Conservation (phyloP, 371 early-diverging fungal genomes). For the Choanephora cucurbitarum region DNA sequence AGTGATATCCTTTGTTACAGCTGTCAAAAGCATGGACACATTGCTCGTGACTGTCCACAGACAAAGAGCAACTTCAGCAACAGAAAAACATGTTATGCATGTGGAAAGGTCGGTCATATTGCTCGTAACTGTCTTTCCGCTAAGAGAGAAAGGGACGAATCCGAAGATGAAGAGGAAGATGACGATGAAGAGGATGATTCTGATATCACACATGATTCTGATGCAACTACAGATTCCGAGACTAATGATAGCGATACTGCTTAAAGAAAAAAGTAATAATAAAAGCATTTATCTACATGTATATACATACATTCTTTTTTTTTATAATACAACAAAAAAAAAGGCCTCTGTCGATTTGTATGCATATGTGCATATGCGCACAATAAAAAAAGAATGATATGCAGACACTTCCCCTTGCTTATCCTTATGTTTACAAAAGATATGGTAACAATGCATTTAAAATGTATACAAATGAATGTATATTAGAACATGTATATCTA, state of each 20-base stretch:
- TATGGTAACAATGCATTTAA: too few species aligned
- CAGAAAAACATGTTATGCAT: slow-evolving; percentile 54
- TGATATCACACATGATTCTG: neutral
- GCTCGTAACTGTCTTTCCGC: slow-evolving; percentile 48
- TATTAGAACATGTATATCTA: too few species aligned
- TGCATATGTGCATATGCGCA: too few species aligned
- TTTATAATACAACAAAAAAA: too few species aligned
- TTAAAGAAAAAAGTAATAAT: neutral
- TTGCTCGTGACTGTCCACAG: slow-evolving; percentile 54
- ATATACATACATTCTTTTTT: too few species aligned
- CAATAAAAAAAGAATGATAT: too few species aligned
- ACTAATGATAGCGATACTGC: neutral
- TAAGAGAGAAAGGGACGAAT: slow-evolving; percentile 34
- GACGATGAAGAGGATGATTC: slow-evolving; percentile 10
- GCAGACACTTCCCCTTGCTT: too few species aligned
- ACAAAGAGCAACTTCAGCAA: slow-evolving; percentile 9
- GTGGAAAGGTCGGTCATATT: slow-evolving; percentile 60
- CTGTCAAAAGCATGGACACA: slow-evolving; percentile 61
- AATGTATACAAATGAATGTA: too few species aligned
- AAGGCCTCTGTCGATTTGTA: neutral
- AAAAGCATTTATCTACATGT: too few species aligned
- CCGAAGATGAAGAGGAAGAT: slow-evolving; percentile 12
- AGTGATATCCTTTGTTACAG: slow-evolving; percentile 58
- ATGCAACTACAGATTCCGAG: neutral
- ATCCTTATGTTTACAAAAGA: too few species aligned